Percentiles rank a stretch among this genome's conserved stretches.
Conservation (phyloP, 108 stramenopile species). For the Cyclotella atomus region DNA sequence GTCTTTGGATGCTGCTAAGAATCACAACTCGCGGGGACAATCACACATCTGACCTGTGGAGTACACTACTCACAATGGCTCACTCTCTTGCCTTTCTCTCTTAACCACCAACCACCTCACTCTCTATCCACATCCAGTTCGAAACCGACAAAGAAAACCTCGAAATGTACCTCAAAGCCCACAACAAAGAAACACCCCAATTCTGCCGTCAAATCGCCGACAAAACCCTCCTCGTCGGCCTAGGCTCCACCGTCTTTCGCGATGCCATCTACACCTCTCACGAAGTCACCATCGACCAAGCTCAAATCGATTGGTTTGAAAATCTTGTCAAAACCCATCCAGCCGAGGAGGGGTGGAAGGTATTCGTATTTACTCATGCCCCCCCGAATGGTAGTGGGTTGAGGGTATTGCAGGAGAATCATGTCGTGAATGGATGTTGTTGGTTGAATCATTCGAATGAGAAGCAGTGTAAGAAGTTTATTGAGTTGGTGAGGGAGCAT, state of each 20-base stretch:
- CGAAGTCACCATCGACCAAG: constrained; percentile 90
- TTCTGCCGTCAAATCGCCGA: constrained; percentile 82
- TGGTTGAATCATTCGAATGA: constrained; percentile 86
- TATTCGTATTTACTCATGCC: constrained; percentile 94
- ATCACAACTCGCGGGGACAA: too few species aligned
- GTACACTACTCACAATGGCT: too few species aligned
- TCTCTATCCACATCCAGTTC: constrained; percentile 49
- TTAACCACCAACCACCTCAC: too few species aligned
- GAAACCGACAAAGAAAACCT: constrained; percentile 88
- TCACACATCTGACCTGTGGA: too few species aligned
- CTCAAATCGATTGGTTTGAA: constrained; percentile 93
- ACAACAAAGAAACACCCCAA: constrained; percentile 77
- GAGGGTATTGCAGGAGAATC: constrained; percentile 88
- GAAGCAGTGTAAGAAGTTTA: constrained; percentile 69
- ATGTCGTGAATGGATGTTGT: constrained; percentile 89
- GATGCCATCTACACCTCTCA: constrained; percentile 90
- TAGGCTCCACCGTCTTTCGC: constrained; percentile 85
- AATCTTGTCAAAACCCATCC: constrained; percentile 68
- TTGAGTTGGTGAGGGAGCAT: constrained; percentile 80
- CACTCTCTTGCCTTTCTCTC: too few species aligned
- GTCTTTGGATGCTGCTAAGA: too few species aligned
- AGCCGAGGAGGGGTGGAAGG: constrained; percentile 89
- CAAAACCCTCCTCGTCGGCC: constrained; percentile 90
- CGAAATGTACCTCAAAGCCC: constrained; percentile 60
- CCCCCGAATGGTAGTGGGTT: constrained; percentile 90